phyloP scores from a whole-genome alignment of 2,329 filamentous ascomycete genomes.

The Ophiocordyceps robertsii region DNA sequence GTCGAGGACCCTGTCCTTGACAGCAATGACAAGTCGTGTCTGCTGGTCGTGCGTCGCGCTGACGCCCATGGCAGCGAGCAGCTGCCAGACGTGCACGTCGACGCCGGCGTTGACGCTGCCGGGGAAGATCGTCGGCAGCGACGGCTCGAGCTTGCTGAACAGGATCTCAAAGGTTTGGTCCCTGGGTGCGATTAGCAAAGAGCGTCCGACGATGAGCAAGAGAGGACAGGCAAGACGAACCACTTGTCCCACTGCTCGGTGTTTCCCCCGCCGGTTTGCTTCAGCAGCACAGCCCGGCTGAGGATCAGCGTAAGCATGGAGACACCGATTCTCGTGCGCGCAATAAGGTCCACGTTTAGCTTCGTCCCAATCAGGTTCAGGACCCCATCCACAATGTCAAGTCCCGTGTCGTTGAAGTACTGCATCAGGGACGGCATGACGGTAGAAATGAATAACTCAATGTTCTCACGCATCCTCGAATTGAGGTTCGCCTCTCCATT shows the following conservation, averaged over 20 bases:
- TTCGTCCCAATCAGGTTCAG: conserved; percentile 74
- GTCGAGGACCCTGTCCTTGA: conserved; percentile 97
- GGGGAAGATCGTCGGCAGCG: conserved; percentile 77
- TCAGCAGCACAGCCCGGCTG: conserved; percentile 85
- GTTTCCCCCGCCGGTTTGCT: conserved; percentile 59
- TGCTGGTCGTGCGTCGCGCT: conserved; percentile 90
- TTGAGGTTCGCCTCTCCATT: conserved; percentile 61
- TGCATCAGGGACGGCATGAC: conserved; percentile 85
- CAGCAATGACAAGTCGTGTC: conserved; percentile 82
- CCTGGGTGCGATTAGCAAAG: conserved; percentile 25
- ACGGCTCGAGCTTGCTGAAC: conserved; percentile 77
- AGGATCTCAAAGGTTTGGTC: conserved; percentile 69
- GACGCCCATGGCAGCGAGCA: conserved; percentile 87
- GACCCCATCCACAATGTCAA: conserved; percentile 83
- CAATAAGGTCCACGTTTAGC: conserved; percentile 72
- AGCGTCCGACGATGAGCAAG: conserved; percentile 14
- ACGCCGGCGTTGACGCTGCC: conserved; percentile 80
- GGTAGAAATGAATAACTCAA: conserved; percentile 77
- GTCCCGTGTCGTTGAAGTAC: conserved; percentile 79
- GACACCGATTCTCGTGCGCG: conserved; percentile 75
- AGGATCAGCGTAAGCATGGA: conserved; percentile 88
- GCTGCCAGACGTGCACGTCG: conserved; percentile 97
- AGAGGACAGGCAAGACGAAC: conserved; percentile 26
- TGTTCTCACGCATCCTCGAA: conserved; percentile 69
- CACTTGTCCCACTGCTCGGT: conserved; percentile 72